Base-by-base conservation (phyloP, 768 basidiomycete genomes). In the Tulasnella sp. region DNA sequence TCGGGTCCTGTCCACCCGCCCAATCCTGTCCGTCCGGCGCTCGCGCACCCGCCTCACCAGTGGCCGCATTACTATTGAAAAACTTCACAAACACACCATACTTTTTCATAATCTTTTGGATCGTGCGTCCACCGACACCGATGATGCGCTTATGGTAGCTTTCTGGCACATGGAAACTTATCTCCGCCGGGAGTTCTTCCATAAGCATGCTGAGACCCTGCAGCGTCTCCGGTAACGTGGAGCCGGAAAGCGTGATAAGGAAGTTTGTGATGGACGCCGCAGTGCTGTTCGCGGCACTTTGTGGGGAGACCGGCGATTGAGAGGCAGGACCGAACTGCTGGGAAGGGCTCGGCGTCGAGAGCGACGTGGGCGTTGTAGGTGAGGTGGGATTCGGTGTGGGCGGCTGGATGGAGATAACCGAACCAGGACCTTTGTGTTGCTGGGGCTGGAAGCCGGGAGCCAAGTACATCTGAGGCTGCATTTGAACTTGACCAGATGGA, bases 51-150 rank as follows among this genome's bases (percentile, higher is more conserved):
- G 12, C n/a, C 4, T 93, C 94, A 25, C 94, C 94, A 15, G 50
- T 34, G 35, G 32, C 50, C 3, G 50, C 50, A 19, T 15, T 52
- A 12, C 58, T 34, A 68, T 97, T 98, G 21, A 89, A 90, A 66
- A 98, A 99, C 71, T 98, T 98, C 70, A 99, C 94, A 71, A 97
- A 98, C 19, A 97, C 94, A n/a, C 94, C 94, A 63, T 86, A 96
- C 68, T 94, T 91, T 75, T 97, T 97, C 94, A 99, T 99, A 71
- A 99, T 98, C 59, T 91, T 81, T 69, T 98, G 94, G 59, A 99
- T 97, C 70, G 91, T 98, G 66, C 92, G 83, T 27, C 94, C 94
- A 32, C 91, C 93, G 34, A 97, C 93, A 59, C 94, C 94, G 63
- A 99, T 99, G 68, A 99, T 99, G 60, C 96, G 86, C 69, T 97